Evolutionary conservation across 1,139 yeast genomes (phyloP), one percentile per base, ranked within the genome.

Genomic region (Protomyces pachydermus): DNA sequence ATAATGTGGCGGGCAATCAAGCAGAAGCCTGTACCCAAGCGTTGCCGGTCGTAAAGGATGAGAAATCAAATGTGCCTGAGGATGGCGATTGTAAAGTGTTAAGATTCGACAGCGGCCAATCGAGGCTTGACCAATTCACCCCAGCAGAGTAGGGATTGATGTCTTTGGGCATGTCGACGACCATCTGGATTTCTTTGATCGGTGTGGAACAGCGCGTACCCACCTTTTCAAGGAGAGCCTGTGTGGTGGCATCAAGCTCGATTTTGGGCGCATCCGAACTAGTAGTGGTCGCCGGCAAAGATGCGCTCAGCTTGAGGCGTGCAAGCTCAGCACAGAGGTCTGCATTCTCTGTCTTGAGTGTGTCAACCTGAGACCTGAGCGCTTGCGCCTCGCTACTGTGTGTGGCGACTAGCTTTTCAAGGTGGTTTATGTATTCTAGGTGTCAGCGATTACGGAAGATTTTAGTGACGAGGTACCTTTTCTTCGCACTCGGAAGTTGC

Each of bases 401-500:
- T 45, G 68, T 71, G 32, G 68, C 67, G 12, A 73, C 72, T 32
- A 71, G 68, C 45, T 68, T 66, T 61, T 73, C 76, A 28, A 73
- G 68, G 53, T 73, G 74, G 16, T 72, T 66, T 60, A 73, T 73
- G 65, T 73, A 74, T 67, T 72, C 75, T 42, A 23, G 16, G 9
- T 18, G 48, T 42, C 48, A 42, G 48, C 48, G 1, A 37, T 5
- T 5, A 5, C 18, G 25, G 16, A 5, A 16, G 20, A 5, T 42
- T n/a, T 8, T 6, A 42, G 48, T 16, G 14, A 20, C 20, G 12
- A 18, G 23, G 3, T 42, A 42, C 48, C 48, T 67, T 74, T 73
- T 54, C 76, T 66, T n/a, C 76, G 69, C 56, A 73, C 68, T 5
- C 76, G 69, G 65, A 73, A 74, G 61, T 74, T 75, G 16, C 76